These are phyloP conservation scores for Fraxinus pennsylvanica DNA, from an alignment of 257 asterid genomes.

Conservation along the genomic window DNA sequence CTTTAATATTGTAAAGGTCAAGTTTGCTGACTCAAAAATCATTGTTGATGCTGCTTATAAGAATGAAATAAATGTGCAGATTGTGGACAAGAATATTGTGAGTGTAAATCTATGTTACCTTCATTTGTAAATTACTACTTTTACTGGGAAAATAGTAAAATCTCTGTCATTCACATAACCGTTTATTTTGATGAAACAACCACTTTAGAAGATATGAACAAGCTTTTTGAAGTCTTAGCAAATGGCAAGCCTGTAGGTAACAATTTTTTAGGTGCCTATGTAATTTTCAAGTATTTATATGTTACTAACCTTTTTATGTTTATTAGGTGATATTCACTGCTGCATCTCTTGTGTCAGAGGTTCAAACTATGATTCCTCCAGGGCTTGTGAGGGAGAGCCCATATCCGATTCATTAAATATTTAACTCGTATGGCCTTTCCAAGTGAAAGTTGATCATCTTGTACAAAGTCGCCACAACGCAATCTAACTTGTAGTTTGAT, in stretches of 20 bases:
- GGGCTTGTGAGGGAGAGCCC: slow-evolving; percentile 48
- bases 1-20: slow-evolving; percentile 90
- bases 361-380: slow-evolving; percentile 51
- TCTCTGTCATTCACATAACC: slow-evolving; percentile 53
- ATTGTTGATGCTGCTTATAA: slow-evolving; percentile 77
- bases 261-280: no score
- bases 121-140: background rate
- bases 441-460: background rate
- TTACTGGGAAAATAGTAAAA: slow-evolving; percentile 1
- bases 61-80: slow-evolving; percentile 49
- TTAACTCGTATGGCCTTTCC: slow-evolving; percentile 42
- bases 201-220: slow-evolving; percentile 50
- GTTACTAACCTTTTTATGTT: background rate
- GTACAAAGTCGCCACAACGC: no score
- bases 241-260: slow-evolving; percentile 48
- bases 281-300: no score
- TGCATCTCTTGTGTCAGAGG: slow-evolving; percentile 82
- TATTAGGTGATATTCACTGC: slow-evolving; percentile 77
- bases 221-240: slow-evolving; percentile 45
- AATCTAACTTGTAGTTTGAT: slow-evolving; percentile 6
- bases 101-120: slow-evolving; percentile 29
- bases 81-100: slow-evolving; percentile 51
- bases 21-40: slow-evolving; percentile 66
- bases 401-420: slow-evolving; percentile 45
- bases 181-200: slow-evolving; percentile 71